Base-by-base conservation (phyloP, 1,284 basidiomycete species). In the Ustilago shanxiensis region DNA sequence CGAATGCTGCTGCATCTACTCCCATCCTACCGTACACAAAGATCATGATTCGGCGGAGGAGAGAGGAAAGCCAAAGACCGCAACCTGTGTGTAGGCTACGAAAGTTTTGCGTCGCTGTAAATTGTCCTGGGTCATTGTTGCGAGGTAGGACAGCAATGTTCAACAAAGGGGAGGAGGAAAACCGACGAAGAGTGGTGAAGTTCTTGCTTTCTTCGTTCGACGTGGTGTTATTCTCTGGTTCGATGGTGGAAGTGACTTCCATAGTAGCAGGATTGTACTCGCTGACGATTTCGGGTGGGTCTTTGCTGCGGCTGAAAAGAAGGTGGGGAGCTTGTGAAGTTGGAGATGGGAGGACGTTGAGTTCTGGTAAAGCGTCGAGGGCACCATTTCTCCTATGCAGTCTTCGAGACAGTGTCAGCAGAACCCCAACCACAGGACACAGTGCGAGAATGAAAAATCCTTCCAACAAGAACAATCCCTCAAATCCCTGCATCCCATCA, bases 41-140 rank as follows among this genome's bases (percentile, higher is more conserved):
- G 20, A 69, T 22, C 60, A 64, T 69, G 37, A 69, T 64, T 18
- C 52, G 35, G 20, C 60, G 67, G 1, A 69, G 47, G 3, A 69
- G 8, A 14, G 44, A 20, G 1, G 60, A 63, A 7, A 69, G 45
- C 52, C 61, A 60, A 26, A 51, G 28, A 1, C 67, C 67, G 20
- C 63, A 64, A 2, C 67, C 61, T 1, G 39, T 69, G 29, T 64
- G 33, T 11, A 67, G 59, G 29, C 37, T 49, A 16, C 60, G 51
- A 2, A 69, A 49, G 22, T 61, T 67, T n/a, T n/a, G n/a, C n/a
- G n/a, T n/a, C n/a, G n/a, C n/a, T n/a, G n/a, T n/a, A n/a, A n/a
- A n/a, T n/a, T n/a, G n/a, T n/a, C n/a, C n/a, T n/a, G n/a, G n/a
- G n/a, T 22, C 6, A 22, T 20, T 28, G 39, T 39, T 45, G 41